A percentile compares a stretch with the other conserved stretches of the same genome.
These are phyloP conservation scores for Kodamaea derodonti DNA, from an alignment of 1,139 yeast genomes.

Conservation along the genomic window DNA sequence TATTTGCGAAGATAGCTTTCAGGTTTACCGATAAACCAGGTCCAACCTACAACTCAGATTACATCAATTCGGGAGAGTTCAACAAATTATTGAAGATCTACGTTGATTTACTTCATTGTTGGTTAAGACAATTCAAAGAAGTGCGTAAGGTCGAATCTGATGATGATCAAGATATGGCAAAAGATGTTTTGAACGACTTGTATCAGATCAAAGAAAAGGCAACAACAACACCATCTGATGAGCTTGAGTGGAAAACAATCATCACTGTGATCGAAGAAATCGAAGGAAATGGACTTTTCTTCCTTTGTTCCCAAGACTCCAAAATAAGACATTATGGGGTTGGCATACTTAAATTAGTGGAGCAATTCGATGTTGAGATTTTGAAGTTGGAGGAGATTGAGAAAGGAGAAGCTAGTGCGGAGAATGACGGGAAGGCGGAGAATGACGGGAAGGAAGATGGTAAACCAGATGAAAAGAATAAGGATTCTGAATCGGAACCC, in stretches of 20 bases:
- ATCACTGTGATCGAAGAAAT: slow-evolving; percentile 87
- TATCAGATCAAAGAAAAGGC: slow-evolving; percentile 39
- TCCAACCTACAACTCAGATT: slow-evolving; percentile 48
- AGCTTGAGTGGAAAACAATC: slow-evolving; percentile 71
- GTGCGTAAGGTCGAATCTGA: slow-evolving; percentile 28
- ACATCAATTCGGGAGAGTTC: slow-evolving; percentile 55
- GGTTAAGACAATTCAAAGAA: slow-evolving; percentile 57
- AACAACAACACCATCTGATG: slow-evolving; percentile 41
- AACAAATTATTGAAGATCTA: slow-evolving; percentile 63
- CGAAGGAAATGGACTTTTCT: slow-evolving; percentile 92
- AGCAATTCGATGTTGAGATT: slow-evolving; percentile 80
- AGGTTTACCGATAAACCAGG: slow-evolving; percentile 67
- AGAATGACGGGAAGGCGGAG: neutral
- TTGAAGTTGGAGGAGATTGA: slow-evolving; percentile 47
- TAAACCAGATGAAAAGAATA: neutral
- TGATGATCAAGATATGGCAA: slow-evolving; percentile 38
- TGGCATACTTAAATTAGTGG: slow-evolving; percentile 68
- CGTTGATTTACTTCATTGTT: slow-evolving; percentile 71
- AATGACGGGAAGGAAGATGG: too few relatives aligned
- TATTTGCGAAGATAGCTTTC: slow-evolving; percentile 77
- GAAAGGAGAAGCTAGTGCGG: slow-evolving; percentile 25
- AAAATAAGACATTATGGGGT: slow-evolving; percentile 71
- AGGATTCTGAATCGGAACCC: slow-evolving; percentile 11
- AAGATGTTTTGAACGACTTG: slow-evolving; percentile 41
- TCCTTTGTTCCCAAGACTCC: slow-evolving; percentile 84